Percentiles rank a stretch among this genome's conserved stretches.
Conservation (phyloP, 495 filamentous ascomycete genomes). For the Oleoguttula mirabilis region DNA sequence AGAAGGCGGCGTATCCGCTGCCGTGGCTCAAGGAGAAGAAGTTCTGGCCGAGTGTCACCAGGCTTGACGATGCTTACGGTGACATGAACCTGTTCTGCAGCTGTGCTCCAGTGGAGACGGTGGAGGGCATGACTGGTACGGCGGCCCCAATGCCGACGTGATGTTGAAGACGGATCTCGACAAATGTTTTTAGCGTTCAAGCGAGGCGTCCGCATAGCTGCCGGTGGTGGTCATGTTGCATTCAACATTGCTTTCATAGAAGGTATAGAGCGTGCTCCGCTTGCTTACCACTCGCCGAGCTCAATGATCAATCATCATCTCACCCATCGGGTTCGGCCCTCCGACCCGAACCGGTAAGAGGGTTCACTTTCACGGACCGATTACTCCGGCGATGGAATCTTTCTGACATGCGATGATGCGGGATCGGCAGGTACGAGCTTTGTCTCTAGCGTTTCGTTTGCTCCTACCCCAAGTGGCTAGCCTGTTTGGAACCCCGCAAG, state of each 20-base stretch:
- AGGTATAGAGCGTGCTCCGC: no score
- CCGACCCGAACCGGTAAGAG: no score
- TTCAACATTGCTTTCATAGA: slow-evolving; percentile 6
- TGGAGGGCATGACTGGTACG: slow-evolving; percentile 27
- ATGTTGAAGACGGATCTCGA: slow-evolving; percentile 1
- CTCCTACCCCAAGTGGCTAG: no score
- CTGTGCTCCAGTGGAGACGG: slow-evolving; percentile 69
- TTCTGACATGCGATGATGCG: no score
- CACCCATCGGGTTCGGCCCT: no score
- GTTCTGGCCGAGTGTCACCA: slow-evolving; percentile 88
- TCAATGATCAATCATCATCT: no score
- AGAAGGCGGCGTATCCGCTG: slow-evolving; percentile 81
- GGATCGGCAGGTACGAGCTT: no score
- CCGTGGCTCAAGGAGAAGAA: slow-evolving; percentile 87
- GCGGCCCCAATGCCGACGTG: slow-evolving; percentile 30
- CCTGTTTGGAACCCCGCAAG: no score
- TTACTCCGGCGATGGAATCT: no score
- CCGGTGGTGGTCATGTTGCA: background rate
- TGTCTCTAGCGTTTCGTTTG: no score
- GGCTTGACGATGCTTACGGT: slow-evolving; percentile 61
- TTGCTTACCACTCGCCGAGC: no score
- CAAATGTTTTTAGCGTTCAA: slow-evolving; percentile 6
- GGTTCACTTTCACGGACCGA: no score
- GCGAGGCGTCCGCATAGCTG: slow-evolving; percentile 1
- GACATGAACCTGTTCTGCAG: slow-evolving; percentile 36